Conservation (phyloP, 1,284 basidiomycete species). For the Malassezia dermatis region DNA sequence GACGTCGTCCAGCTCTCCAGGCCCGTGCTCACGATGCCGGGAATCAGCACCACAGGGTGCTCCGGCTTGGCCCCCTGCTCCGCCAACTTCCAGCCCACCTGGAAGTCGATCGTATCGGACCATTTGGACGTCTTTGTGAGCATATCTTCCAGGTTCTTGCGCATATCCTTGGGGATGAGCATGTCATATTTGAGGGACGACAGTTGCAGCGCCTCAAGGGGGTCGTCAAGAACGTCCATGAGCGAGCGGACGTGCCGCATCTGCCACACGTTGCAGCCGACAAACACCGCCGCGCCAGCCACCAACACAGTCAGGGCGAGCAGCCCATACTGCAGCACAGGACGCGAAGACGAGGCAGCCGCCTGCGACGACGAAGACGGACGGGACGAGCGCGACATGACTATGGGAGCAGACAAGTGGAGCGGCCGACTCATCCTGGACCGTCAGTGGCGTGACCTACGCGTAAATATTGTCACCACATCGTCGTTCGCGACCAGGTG, state of each 20-base stretch:
- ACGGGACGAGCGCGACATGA: background rate
- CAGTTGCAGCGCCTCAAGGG: conserved; percentile 25
- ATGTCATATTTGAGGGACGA: conserved; percentile 30
- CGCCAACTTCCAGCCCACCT: conserved; percentile 28
- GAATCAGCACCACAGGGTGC: conserved; percentile 43
- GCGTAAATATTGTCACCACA: conserved; percentile 58
- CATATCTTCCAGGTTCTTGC: conserved; percentile 35
- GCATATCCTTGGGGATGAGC: conserved; percentile 37
- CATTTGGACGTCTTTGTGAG: conserved; percentile 32
- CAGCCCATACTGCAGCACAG: background rate
- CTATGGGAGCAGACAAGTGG: background rate
- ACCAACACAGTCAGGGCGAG: background rate
- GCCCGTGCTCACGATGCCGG: conserved; percentile 44
- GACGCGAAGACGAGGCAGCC: background rate
- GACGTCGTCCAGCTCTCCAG: conserved; percentile 44
- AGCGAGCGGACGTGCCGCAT: background rate
- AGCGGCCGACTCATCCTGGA: background rate
- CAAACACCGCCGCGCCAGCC: background rate
- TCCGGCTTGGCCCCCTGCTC: conserved; percentile 29
- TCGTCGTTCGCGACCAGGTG: conserved; percentile 88
- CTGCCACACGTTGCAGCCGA: background rate
- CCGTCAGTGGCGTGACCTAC: conserved; percentile 1
- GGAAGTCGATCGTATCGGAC: conserved; percentile 42
- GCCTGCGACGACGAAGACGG: background rate
- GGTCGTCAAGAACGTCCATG: conserved; percentile 33